Conservation (phyloP, 2,329 filamentous ascomycete species). For the Beauveria australis region DNA sequence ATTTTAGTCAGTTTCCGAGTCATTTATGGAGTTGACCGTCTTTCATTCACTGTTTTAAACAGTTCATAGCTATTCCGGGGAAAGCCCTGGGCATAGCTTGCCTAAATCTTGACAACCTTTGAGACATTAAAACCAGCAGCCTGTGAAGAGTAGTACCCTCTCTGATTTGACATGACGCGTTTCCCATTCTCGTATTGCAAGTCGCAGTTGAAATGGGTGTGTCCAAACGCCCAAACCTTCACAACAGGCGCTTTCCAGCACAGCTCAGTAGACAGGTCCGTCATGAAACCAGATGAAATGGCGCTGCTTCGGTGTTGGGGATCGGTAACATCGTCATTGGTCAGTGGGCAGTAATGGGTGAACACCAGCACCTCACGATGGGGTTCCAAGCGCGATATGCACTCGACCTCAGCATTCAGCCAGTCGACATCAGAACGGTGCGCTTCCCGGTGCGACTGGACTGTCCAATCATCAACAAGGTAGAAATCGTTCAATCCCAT, state of each 20-base stretch:
- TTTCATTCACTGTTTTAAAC: neutral
- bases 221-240: constrained; percentile 38
- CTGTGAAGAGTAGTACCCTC: constrained; percentile 18
- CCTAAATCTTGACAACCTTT: neutral
- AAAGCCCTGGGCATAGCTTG: neutral
- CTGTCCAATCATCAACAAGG: constrained; percentile 22
- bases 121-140: neutral
- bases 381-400: constrained; percentile 11
- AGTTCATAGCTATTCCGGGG: neutral
- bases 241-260: constrained; percentile 32
- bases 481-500: constrained; percentile 19
- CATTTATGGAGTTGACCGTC: neutral
- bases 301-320: constrained; percentile 22
- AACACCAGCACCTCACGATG: constrained; percentile 25
- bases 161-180: constrained; percentile 24
- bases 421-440: constrained; percentile 19
- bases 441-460: constrained; percentile 15
- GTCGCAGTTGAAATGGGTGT: constrained; percentile 39
- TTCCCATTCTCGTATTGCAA: constrained; percentile 22
- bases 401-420: constrained; percentile 18
- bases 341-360: constrained; percentile 31
- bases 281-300: constrained; percentile 27
- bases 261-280: constrained; percentile 28
- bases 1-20: neutral
- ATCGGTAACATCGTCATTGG: constrained; percentile 15